Evolutionary conservation across 176 grass and related monocot genomes (phyloP).

Genomic region (Musa beccarii): DNA sequence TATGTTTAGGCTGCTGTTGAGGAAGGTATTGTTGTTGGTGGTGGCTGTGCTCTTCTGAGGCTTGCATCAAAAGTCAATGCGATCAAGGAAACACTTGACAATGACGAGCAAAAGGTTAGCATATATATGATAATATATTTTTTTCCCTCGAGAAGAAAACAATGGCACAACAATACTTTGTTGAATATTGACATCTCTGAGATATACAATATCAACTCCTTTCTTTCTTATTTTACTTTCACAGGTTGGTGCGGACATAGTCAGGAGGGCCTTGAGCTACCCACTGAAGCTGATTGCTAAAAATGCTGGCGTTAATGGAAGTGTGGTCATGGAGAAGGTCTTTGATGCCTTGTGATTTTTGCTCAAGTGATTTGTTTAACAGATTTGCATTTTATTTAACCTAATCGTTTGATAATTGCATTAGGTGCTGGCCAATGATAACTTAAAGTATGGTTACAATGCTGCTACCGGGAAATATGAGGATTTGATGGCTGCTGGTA

Average conservation of each 20-base stretch:
- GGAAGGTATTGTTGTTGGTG: slow-evolving; percentile 99
- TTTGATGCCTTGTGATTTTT: background rate
- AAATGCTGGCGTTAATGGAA: slow-evolving; percentile 92
- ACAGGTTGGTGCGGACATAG: slow-evolving; percentile 91
- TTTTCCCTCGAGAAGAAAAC: too few species aligned
- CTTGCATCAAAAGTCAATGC: slow-evolving; percentile 80
- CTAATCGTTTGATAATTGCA: background rate
- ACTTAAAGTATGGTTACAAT: slow-evolving; percentile 83
- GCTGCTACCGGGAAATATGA: slow-evolving; percentile 92
- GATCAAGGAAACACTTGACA: slow-evolving; percentile 84
- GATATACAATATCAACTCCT: background rate
- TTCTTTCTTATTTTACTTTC: background rate
- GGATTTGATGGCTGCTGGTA: slow-evolving; percentile 98
- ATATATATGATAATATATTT: background rate
- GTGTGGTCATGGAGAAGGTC: slow-evolving; percentile 90
- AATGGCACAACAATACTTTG: too few species aligned
- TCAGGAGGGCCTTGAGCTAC: slow-evolving; percentile 84
- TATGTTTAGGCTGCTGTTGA: slow-evolving; percentile 77
- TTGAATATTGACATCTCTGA: too few species aligned
- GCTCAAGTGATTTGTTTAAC: background rate
- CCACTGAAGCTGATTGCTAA: slow-evolving; percentile 95
- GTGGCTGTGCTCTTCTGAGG: slow-evolving; percentile 87
- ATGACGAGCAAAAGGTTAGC: slow-evolving; percentile 91
- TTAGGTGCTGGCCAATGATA: slow-evolving; percentile 63
- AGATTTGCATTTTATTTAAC: background rate